Conservation (phyloP, 2,329 filamentous ascomycete genomes). For the Colletotrichum karsti region DNA sequence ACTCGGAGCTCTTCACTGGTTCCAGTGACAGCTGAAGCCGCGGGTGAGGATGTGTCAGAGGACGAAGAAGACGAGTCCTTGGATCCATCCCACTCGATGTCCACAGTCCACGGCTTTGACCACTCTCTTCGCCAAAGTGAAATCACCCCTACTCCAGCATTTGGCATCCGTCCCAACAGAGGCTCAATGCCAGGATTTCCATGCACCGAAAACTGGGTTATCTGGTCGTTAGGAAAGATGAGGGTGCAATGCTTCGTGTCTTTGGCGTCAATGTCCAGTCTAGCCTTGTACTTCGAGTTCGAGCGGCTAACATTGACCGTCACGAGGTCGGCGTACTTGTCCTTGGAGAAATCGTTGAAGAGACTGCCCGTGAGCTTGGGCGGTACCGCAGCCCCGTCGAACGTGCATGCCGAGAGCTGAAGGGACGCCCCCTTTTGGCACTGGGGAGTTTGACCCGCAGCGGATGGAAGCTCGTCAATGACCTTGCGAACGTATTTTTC, state of each 20-base stretch:
- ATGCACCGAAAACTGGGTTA: slow-evolving; percentile 70
- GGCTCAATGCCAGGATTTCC: slow-evolving; percentile 67
- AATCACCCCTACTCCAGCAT: slow-evolving; percentile 72
- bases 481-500: slow-evolving; percentile 73
- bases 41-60: background rate
- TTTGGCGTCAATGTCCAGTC: slow-evolving; percentile 72
- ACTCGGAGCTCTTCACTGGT: slow-evolving; percentile 33
- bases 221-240: slow-evolving; percentile 73
- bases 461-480: slow-evolving; percentile 75
- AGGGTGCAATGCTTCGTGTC: slow-evolving; percentile 85
- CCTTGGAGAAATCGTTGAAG: slow-evolving; percentile 48
- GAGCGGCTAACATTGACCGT: slow-evolving; percentile 65
- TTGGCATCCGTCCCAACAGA: slow-evolving; percentile 71
- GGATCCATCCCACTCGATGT: slow-evolving; percentile 69
- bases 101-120: slow-evolving; percentile 79
- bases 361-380: slow-evolving; percentile 52
- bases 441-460: slow-evolving; percentile 66
- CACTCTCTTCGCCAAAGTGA: slow-evolving; percentile 86
- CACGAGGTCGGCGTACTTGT: slow-evolving; percentile 67
- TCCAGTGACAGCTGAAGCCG: background rate
- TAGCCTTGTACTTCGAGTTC: slow-evolving; percentile 56
- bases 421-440: slow-evolving; percentile 57
- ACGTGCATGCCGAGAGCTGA: slow-evolving; percentile 72
- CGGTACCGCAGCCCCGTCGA: slow-evolving; percentile 66
- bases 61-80: slow-evolving; percentile 8